Evolutionary conservation across 1,284 basidiomycete genomes (phyloP).

Genomic region (Agroathelia rolfsii): DNA sequence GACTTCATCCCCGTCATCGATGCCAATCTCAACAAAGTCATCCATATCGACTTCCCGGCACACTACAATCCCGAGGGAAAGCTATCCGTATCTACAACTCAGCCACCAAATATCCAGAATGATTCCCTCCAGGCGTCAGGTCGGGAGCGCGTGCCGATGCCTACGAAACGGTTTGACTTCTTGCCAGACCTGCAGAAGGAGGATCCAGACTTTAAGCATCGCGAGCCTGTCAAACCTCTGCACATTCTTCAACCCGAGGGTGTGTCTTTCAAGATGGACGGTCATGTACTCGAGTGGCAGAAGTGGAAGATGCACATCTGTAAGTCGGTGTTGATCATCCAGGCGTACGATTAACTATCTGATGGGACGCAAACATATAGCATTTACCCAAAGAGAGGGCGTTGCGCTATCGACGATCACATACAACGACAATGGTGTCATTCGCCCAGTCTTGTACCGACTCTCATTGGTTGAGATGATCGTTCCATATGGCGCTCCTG

Average conservation of each 20-base stretch:
- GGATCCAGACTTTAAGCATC: constrained; percentile 49
- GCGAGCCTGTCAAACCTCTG: constrained; percentile 75
- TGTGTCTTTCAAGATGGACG: constrained; percentile 80
- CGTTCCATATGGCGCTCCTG: constrained; percentile 67
- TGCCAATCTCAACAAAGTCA: constrained; percentile 55
- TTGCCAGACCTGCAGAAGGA: constrained; percentile 61
- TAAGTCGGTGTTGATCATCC: constrained; percentile 19
- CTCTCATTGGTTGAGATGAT: constrained; percentile 77
- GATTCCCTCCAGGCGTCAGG: constrained; percentile 39
- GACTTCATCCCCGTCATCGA: constrained; percentile 57
- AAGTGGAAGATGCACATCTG: constrained; percentile 92
- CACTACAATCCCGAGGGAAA: constrained; percentile 36
- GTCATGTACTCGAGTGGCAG: constrained; percentile 82
- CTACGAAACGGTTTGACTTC: constrained; percentile 56
- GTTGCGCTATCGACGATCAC: constrained; percentile 76
- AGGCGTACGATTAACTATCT: background rate
- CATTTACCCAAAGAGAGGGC: constrained; percentile 73
- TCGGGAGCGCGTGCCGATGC: constrained; percentile 65
- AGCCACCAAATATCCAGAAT: constrained; percentile 36
- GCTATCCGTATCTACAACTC: constrained; percentile 40
- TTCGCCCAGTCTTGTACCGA: constrained; percentile 75
- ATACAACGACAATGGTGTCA: constrained; percentile 73
- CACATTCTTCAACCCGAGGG: constrained; percentile 86
- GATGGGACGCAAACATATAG: constrained; percentile 22
- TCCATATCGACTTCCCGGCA: constrained; percentile 80